Evolutionary conservation across 768 basidiomycete species (phyloP).

Genomic region (Hypsizygus marmoreus): DNA sequence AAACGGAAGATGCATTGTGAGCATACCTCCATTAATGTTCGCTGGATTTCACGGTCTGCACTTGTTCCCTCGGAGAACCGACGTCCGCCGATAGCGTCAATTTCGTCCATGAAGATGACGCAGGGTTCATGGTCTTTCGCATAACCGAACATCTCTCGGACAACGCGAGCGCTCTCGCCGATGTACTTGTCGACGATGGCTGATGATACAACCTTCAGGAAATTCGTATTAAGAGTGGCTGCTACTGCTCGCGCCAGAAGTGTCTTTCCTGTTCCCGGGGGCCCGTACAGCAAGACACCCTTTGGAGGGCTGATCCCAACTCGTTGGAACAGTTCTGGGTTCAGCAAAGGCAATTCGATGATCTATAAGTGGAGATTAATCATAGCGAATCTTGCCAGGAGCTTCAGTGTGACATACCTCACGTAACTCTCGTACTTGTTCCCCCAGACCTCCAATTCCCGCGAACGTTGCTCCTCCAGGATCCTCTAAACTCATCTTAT

Average conservation of each 20-base stretch:
- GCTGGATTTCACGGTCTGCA: constrained; percentile 97
- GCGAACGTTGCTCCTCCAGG: constrained; percentile 95
- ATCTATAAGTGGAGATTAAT: constrained; percentile 50
- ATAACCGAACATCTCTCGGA: constrained; percentile 99
- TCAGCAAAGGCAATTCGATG: constrained; percentile 93
- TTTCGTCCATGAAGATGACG: constrained; percentile 98
- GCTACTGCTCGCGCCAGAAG: constrained; percentile 93
- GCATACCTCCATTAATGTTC: constrained; percentile 91
- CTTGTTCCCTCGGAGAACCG: constrained; percentile 91
- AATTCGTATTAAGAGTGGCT: constrained; percentile 93
- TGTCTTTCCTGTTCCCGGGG: constrained; percentile 96
- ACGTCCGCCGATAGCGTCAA: constrained; percentile 94
- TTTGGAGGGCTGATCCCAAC: constrained; percentile 97
- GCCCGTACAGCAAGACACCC: constrained; percentile 94
- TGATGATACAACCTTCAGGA: constrained; percentile 97
- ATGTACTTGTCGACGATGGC: constrained; percentile 99
- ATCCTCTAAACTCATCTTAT: constrained; percentile 99
- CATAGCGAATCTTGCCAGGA: neutral
- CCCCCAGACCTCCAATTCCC: constrained; percentile 92
- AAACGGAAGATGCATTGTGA: neutral
- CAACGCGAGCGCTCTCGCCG: constrained; percentile 93
- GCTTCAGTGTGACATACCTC: constrained; percentile 57
- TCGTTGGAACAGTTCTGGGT: constrained; percentile 91
- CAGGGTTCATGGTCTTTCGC: constrained; percentile 97
- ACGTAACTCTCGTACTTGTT: constrained; percentile 95